These are phyloP conservation scores for Apophysomyces elegans DNA, from an alignment of 371 early-diverging fungal genomes.

Conservation along the genomic window DNA sequence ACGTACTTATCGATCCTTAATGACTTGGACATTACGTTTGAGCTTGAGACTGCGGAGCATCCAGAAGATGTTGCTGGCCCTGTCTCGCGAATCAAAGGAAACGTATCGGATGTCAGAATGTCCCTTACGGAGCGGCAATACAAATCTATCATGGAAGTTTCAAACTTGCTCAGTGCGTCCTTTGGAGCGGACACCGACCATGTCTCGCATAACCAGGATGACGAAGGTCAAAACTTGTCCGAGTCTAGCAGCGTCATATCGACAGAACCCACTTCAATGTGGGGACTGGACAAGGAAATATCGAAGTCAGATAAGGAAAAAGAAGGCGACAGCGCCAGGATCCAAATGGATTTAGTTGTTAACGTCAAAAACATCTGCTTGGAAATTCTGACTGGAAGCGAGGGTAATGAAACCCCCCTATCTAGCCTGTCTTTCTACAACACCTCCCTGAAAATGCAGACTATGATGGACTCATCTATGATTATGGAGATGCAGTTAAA, in stretches of 20 bases:
- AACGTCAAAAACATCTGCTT: conserved; percentile 30
- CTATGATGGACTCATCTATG: conserved; percentile 64
- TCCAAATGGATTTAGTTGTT: conserved; percentile 30
- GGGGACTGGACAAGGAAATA: not conserved
- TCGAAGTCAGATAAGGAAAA: not conserved
- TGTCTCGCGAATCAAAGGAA: conserved; percentile 63
- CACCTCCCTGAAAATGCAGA: conserved; percentile 67
- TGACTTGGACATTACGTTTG: conserved; percentile 77
- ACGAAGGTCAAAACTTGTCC: conserved; percentile 10
- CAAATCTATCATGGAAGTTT: conserved; percentile 68
- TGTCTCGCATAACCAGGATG: conserved; percentile 7
- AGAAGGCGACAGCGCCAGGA: not conserved
- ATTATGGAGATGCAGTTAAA: conserved; percentile 76
- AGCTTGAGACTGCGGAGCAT: conserved; percentile 51
- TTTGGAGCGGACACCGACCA: conserved; percentile 48
- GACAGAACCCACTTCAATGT: not conserved
- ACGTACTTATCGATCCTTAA: conserved; percentile 79
- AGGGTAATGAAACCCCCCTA: conserved; percentile 38
- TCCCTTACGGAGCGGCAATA: conserved; percentile 83
- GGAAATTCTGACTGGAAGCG: conserved; percentile 64
- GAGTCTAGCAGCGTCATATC: not conserved
- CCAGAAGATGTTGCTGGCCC: conserved; percentile 36
- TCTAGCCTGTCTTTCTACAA: conserved; percentile 62
- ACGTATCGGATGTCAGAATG: conserved; percentile 79
- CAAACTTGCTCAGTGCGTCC: conserved; percentile 60